phyloP scores from a whole-genome alignment of 164 flowering plant genomes.

The Vitis amurensis region DNA sequence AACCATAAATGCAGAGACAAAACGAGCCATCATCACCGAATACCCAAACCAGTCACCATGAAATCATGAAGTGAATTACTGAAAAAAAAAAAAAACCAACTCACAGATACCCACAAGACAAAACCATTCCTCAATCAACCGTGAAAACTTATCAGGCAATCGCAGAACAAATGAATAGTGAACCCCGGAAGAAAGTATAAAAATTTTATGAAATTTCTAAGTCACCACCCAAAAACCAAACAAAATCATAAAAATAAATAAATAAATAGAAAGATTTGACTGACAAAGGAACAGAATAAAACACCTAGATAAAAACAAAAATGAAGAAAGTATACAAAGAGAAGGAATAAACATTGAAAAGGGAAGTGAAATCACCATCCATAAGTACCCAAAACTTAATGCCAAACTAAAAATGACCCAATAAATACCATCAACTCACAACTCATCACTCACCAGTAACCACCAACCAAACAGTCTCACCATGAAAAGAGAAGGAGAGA shows the following conservation, averaged over 20 bases:
- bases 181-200: conserved; percentile 34
- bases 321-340: conserved; percentile 21
- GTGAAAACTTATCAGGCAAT: conserved; percentile 9
- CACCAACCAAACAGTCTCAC: conserved; percentile 15
- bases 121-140: conserved; percentile 14
- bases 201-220: conserved; percentile 9
- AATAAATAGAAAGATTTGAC: conserved; percentile 7
- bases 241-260: conserved; percentile 3
- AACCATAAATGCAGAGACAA: conserved; percentile 28
- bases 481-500: conserved; percentile 1
- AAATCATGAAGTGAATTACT: conserved; percentile 8
- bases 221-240: conserved; percentile 12
- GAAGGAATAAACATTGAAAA: conserved; percentile 49
- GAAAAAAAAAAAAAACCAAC: conserved; percentile 1
- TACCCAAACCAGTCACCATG: conserved; percentile 20
- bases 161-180: conserved; percentile 12
- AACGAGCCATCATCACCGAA: conserved; percentile 20
- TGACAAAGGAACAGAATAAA: conserved; percentile 21
- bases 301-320: conserved; percentile 38
- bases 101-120: conserved; percentile 31
- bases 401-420: conserved; percentile 7
- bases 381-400: conserved; percentile 12
- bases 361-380: conserved; percentile 35
- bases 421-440: conserved; percentile 3
- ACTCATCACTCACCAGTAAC: conserved; percentile 11